Base-by-base conservation (phyloP, 2,329 filamentous ascomycete genomes). In the Alternaria solani region DNA sequence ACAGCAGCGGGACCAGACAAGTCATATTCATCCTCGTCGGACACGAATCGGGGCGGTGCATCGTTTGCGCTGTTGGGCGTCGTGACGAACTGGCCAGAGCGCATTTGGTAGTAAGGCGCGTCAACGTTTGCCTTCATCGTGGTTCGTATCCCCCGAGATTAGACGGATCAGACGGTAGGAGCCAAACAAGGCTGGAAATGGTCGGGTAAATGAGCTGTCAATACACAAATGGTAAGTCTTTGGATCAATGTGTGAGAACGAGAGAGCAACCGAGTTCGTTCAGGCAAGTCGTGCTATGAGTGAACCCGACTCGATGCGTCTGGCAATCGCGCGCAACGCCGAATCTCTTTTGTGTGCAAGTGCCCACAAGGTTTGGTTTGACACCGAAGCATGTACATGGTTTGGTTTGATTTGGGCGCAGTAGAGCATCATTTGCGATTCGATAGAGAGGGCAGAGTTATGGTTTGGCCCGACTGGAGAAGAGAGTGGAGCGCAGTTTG, bases 81-180 rank as follows among this genome's bases (percentile, higher is more conserved):
- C 18, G 63, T 63, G 38, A 62, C 68, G 66, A 70, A 67, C 59
- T 76, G 75, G 58, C 70, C 65, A 57, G 63, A 46, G 53, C 66
- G 71, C 57, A 74, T 66, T 62, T 76, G 75, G 59, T 74, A 78
- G 66, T 77, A 77, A 34, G 75, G 76, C 34, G 75, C 74, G 46
- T 49, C 46, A 25, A 49, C 46, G 71, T 76, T 77, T 71, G 74
- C 61, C 56, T 71, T 62, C 74, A 77, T 78, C 60, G 57, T 64
- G 51, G 54, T 54, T 60, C 54, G 60, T 55, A 46, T 59, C 38
- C 55, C 58, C 59, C 55, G 47, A 55, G 30, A 56, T 63, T 59
- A 61, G 62, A 64, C 57, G 55, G 46, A 46, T 55, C 41, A 32
- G 26, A 55, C 44, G 49, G 54, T 56, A 44, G 42, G 47, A 49